Evolutionary conservation across 75 land plant species (phyloP).

Genomic region (Sequoiadendron giganteum): DNA sequence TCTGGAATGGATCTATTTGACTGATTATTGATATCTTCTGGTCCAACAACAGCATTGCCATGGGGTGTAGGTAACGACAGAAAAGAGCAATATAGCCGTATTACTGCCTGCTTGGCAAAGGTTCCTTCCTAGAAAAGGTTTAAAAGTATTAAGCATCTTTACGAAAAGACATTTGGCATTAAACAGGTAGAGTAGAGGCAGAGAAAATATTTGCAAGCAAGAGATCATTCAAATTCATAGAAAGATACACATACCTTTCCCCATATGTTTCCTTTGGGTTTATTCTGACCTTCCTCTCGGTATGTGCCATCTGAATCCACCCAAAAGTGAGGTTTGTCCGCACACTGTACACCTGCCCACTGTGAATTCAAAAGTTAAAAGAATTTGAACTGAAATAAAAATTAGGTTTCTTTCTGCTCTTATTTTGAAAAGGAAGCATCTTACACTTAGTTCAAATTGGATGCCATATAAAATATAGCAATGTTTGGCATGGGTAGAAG

Average conservation of each 20-base stretch:
- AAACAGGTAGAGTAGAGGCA: neutral
- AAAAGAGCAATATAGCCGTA: conserved; percentile 57
- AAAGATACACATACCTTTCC: conserved; percentile 55
- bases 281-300: conserved; percentile 94
- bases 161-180: neutral
- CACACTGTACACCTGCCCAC: conserved; percentile 96
- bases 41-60: conserved; percentile 16
- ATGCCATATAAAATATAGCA: neutral
- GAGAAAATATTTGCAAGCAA: neutral
- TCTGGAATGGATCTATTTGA: conserved; percentile 42
- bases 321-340: conserved; percentile 93
- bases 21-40: conserved; percentile 20
- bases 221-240: neutral
- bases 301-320: conserved; percentile 91
- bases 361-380: conserved; percentile 25
- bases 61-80: conserved; percentile 80
- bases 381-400: neutral
- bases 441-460: neutral
- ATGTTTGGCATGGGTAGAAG: neutral
- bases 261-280: conserved; percentile 90
- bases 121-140: neutral
- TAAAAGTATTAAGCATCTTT: neutral
- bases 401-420: neutral
- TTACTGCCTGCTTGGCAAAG: conserved; percentile 59
- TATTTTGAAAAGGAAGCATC: neutral